Base-by-base conservation (phyloP, 2,329 filamentous ascomycete genomes). In the Polychaeton citri region DNA sequence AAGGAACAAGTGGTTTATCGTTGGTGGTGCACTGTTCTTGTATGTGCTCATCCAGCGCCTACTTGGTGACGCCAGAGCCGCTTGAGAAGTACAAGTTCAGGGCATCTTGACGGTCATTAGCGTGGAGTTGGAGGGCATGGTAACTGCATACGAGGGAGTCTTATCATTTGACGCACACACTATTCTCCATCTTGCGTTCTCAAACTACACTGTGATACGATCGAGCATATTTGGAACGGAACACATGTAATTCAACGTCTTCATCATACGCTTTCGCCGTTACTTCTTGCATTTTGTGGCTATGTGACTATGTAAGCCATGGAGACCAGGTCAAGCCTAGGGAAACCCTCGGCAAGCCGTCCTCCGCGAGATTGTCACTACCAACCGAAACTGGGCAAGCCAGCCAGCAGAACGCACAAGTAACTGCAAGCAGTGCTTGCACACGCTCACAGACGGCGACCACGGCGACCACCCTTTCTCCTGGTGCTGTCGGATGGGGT, bases 381-480 rank as follows among this genome's bases (percentile, higher is more conserved):
- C 30, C 18, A 32, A 32, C 30, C 30, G 18, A 16, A 16, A 17
- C 18, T 32, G 30, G 18, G 30, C 30, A 32, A 17, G 18, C 13
- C 30, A 16, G 18, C 30, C 13, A 32, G 12, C 30, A 35, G 15
- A 28, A 12, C 12, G 24, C 24, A 28, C 15, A 28, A 15, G 24
- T 15, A 7, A 28, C 7, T 32, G 30, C 17, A 32, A 32, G 9
- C 30, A 4, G 13, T 17, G 5, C 17, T 17, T 37, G 48, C 45
- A 44, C 42, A 42, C 37, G 48, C 43, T 57, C 59, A 98, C 70
- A 98, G 83, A 94, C 90, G 88, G 74, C 90, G 90, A 96, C 90
- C 90, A 83, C 90, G 88, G 72, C 90, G 87, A 95, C 90, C 90
- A 75, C 90, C 90, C 86, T 98, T 98, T 75, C 88, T 87, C 72